phyloP scores from a whole-genome alignment of 495 filamentous ascomycete species.

The Hapsidospora chrysogenum region DNA sequence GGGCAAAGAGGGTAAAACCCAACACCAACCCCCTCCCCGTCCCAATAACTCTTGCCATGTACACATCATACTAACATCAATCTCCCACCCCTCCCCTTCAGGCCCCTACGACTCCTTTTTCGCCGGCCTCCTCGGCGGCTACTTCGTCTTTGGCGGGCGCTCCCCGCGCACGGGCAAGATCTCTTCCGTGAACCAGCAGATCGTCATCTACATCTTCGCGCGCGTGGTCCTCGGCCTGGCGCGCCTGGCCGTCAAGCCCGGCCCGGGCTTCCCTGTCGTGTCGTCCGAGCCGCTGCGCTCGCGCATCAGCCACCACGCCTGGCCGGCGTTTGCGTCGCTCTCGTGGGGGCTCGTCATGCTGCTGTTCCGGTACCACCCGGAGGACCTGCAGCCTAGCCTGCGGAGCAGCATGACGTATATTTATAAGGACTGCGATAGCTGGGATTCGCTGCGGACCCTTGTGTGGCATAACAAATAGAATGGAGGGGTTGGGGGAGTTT shows the following conservation, averaged over 20 bases:
- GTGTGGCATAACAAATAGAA: constrained; percentile 68
- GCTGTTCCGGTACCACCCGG: constrained; percentile 80
- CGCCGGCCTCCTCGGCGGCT: constrained; percentile 82
- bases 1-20: constrained; percentile 32
- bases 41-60: not conserved
- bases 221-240: constrained; percentile 72
- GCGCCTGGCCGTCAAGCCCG: constrained; percentile 60
- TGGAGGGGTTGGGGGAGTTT: not conserved
- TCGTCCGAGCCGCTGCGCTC: constrained; percentile 19
- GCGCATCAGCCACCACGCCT: constrained; percentile 49
- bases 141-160: constrained; percentile 73
- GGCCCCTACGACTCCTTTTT: constrained; percentile 71
- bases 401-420: constrained; percentile 97
- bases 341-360: constrained; percentile 95
- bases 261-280: constrained; percentile 23
- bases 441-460: constrained; percentile 67
- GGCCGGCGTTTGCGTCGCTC: constrained; percentile 76
- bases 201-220: constrained; percentile 95
- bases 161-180: constrained; percentile 38
- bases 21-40: not conserved
- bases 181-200: constrained; percentile 84
- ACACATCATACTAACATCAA: not conserved
- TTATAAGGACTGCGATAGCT: constrained; percentile 68
- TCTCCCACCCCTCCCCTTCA: too few relatives aligned
- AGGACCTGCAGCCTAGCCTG: constrained; percentile 75